A percentile compares a stretch with the other conserved stretches of the same genome.
phyloP scores from a whole-genome alignment of 2,329 filamentous ascomycete genomes.

The Pezicula carpinea region DNA sequence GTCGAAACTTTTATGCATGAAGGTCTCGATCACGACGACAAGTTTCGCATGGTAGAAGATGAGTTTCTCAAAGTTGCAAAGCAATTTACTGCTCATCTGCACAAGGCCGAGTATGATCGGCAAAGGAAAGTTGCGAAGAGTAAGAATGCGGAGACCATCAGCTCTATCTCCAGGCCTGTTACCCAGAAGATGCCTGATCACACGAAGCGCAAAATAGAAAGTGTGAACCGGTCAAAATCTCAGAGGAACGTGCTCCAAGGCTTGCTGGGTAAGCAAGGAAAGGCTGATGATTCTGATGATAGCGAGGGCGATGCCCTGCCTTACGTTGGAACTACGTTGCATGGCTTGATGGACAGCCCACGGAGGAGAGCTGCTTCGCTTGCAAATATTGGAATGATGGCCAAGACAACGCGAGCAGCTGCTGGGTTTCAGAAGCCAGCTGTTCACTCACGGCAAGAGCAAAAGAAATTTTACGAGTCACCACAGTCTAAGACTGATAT shows the following conservation, averaged over 20 bases:
- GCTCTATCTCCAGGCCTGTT: constrained; percentile 34
- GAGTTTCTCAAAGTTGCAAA: constrained; percentile 66
- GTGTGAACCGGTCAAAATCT: constrained; percentile 29
- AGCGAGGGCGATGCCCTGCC: constrained; percentile 27
- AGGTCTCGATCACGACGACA: constrained; percentile 63
- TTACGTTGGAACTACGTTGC: constrained; percentile 34
- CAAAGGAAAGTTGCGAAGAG: constrained; percentile 53
- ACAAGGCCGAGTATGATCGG: constrained; percentile 71
- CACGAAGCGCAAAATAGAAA: constrained; percentile 26
- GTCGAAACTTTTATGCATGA: constrained; percentile 53
- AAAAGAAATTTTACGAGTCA: constrained; percentile 5
- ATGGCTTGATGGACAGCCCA: constrained; percentile 39
- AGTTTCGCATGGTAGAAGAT: constrained; percentile 80
- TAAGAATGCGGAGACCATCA: constrained; percentile 45
- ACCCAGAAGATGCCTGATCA: constrained; percentile 25
- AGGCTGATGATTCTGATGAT: constrained; percentile 22
- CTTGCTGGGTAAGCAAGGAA: constrained; percentile 16
- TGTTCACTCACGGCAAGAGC: constrained; percentile 3
- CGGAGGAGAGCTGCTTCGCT: constrained; percentile 27
- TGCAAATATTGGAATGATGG: constrained; percentile 15
- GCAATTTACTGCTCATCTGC: constrained; percentile 68
- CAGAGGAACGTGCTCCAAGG: constrained; percentile 30
- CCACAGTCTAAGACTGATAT: constrained; percentile 6
- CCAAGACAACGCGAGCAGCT: constrained; percentile 24
- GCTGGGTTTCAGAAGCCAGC: constrained; percentile 25